phyloP scores from a whole-genome alignment of 2,329 filamentous ascomycete genomes.

The Ceratocystis alfenasii region DNA sequence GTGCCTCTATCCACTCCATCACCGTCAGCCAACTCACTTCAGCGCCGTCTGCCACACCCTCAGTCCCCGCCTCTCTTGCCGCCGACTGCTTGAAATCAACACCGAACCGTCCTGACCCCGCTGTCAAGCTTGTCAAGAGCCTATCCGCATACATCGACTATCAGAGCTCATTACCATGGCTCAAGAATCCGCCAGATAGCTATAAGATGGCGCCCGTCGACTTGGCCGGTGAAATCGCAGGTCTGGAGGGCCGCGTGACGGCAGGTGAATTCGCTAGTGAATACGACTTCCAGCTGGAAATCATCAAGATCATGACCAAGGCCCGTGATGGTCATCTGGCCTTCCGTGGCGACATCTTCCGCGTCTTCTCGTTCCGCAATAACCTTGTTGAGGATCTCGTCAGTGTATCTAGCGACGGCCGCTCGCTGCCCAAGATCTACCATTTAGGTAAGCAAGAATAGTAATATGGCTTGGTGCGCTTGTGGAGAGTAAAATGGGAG shows the following conservation, averaged over 20 bases:
- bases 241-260: constrained; percentile 34
- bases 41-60: constrained; percentile 25
- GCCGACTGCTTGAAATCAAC: constrained; percentile 32
- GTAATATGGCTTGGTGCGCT: background rate
- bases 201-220: constrained; percentile 41
- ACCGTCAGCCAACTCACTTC: background rate
- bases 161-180: constrained; percentile 38
- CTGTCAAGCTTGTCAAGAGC: constrained; percentile 30
- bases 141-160: constrained; percentile 36
- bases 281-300: constrained; percentile 42
- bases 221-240: constrained; percentile 35
- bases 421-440: constrained; percentile 45
- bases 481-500: background rate
- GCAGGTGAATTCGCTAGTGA: constrained; percentile 38
- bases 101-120: constrained; percentile 31
- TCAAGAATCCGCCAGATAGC: constrained; percentile 40
- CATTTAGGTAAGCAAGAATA: constrained; percentile 34
- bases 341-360: constrained; percentile 43
- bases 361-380: constrained; percentile 38
- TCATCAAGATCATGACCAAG: constrained; percentile 38
- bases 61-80: constrained; percentile 31
- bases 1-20: constrained; percentile 11
- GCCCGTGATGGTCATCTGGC: constrained; percentile 56
- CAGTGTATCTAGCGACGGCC: constrained; percentile 50
- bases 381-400: constrained; percentile 34